Base-by-base conservation (phyloP, 176 grass and related monocot species). In the Typha latifolia region DNA sequence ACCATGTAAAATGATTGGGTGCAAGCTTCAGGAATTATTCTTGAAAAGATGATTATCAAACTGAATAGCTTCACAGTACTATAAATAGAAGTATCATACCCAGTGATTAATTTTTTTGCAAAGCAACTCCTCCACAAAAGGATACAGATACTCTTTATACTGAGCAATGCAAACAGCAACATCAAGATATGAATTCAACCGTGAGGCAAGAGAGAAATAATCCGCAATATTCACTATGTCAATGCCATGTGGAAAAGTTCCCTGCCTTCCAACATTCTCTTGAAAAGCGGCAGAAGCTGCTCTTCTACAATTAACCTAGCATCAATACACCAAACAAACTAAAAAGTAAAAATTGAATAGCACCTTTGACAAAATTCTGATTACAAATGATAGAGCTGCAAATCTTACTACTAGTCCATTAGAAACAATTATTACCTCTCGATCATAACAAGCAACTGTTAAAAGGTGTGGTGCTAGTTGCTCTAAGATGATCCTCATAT, bases 251-350 rank as follows among this genome's bases (percentile, higher is more conserved):
- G 80, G 76, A 78, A 89, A 97, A 67, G 74, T 86, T 62, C 88
- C 93, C 61, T 90, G 93, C 61, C 93, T 91, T 80, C 93, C 93
- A 76, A 97, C 93, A 82, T 97, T 97, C 85, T 97, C 93, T 79
- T 97, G 93, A 92, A 97, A 92, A 51, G 93, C 93, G 74, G 93
- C 93, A 52, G 93, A 97, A 79, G 93, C 88, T 66, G 93, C 93
- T 86, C 93, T 92, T 92, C 93, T 92, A 64, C 88, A 92, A 74
- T 92, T 97, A 31, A 97, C 93, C 93, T 97, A 79, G 48, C 47
- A 81, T 73, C 16, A 78, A 56, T 82, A 18, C 69, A 18, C 69
- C 31, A 78, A 84, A 66, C 67, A 48, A 16, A 81, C 22, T 23
- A 22, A 63, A 20, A 62, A 47, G 72, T 49, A 31, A 69, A 43